Base-by-base conservation (phyloP, 306 rosid genomes). In the Alnus rubra region DNA sequence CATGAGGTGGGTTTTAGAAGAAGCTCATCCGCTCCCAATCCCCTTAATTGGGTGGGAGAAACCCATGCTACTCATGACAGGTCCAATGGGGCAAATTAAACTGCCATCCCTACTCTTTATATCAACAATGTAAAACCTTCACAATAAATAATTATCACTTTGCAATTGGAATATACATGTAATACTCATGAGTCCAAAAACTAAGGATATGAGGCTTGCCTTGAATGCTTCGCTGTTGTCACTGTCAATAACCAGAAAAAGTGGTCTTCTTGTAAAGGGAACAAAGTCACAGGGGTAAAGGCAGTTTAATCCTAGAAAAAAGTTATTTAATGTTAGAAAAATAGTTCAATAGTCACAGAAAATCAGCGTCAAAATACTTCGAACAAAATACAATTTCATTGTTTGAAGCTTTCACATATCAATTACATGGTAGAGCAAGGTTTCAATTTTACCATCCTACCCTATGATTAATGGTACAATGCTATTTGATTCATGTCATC, bases 191-290 rank as follows among this genome's bases (percentile, higher is more conserved):
- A 74, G 68, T 73, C 76, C 78, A 79, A 63, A 31, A 76, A 30
- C 78, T 54, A 47, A 4, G 73, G 55, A 42, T 73, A 72, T 55
- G 44, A 67, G 64, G 71, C 94, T 91, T 88, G 86, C 98, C 98
- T 92, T 92, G 82, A 91, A 95, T 82, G 94, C 94, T 75, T 88
- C 89, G 88, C 94, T 92, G 87, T 75, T 81, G 72, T 90, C 94
- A 72, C 87, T 88, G 76, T 95, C 98, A 81, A 95, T 87, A 78
- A 95, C 88, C 80, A 95, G 78, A 82, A 92, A 86, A 81, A 92
- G 91, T 53, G 98, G 98, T 65, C 95, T 92, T 88, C 98, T 90
- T 58, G 98, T 95, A 84, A 95, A 95, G 11, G 98, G 97, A 77
- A 91, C 74, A 60, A 95, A 80, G 85, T 95, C 98, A 71, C 91